phyloP scores from a whole-genome alignment of 2,329 filamentous ascomycete species.

The Cadophora sp. region DNA sequence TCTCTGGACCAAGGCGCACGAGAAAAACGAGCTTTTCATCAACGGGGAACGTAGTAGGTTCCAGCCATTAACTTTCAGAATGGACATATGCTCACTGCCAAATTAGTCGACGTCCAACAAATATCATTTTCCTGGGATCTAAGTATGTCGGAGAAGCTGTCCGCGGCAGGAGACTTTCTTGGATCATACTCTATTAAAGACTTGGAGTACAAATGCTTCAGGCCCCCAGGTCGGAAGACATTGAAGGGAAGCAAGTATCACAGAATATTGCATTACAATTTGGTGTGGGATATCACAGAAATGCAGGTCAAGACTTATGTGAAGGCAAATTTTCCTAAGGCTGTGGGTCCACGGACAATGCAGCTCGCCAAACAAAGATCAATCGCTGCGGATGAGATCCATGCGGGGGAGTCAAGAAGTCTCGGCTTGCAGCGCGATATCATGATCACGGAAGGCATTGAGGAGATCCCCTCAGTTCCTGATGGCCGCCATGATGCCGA shows the following conservation, averaged over 20 bases:
- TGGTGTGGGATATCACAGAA: slow-evolving; percentile 30
- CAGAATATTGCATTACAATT: slow-evolving; percentile 19
- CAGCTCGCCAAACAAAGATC: slow-evolving; percentile 23
- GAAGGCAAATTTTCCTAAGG: slow-evolving; percentile 22
- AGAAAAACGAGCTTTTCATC: slow-evolving; percentile 19
- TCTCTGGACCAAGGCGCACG: slow-evolving; percentile 26
- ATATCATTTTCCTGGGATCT: slow-evolving; percentile 23
- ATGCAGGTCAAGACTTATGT: slow-evolving; percentile 29
- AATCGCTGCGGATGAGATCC: background rate
- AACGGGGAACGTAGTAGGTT: slow-evolving; percentile 14
- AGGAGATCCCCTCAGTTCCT: background rate
- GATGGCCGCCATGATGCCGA: background rate
- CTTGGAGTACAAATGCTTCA: background rate
- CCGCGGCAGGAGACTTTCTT: slow-evolving; percentile 6
- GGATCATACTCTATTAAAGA: slow-evolving; percentile 18
- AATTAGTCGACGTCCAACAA: slow-evolving; percentile 24
- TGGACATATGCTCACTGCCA: background rate
- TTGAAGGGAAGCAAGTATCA: slow-evolving; percentile 1
- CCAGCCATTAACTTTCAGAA: background rate
- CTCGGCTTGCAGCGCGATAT: background rate
- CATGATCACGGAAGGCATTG: background rate
- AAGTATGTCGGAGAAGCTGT: slow-evolving; percentile 24
- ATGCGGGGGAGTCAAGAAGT: background rate
- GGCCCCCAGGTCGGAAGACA: slow-evolving; percentile 14
- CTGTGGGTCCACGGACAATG: slow-evolving; percentile 14